A percentile compares a stretch with the other conserved stretches of the same genome.
phyloP scores from a whole-genome alignment of 768 basidiomycete genomes.

The Multifurca ochricompacta region DNA sequence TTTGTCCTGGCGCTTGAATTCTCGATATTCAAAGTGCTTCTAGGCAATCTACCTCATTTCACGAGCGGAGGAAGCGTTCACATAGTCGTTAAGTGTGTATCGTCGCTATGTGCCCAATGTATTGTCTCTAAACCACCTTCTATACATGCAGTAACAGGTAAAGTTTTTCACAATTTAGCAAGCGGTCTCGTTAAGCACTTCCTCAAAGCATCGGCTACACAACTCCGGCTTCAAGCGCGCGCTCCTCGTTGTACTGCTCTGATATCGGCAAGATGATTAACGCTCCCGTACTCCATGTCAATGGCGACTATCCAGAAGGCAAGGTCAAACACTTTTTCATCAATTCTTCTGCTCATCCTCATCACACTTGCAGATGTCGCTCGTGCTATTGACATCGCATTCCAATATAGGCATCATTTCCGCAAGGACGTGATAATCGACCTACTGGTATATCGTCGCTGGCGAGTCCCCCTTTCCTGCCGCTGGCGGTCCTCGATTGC shows the following conservation, averaged over 20 bases:
- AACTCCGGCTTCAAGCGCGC: conserved; percentile 74
- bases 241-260: conserved; percentile 83
- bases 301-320: conserved; percentile 88
- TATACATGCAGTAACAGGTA: conserved; percentile 27
- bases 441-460: conserved; percentile 80
- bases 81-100: conserved; percentile 78
- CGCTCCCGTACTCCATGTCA: conserved; percentile 83
- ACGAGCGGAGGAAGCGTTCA: conserved; percentile 88
- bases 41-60: conserved; percentile 84
- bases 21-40: neutral
- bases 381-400: conserved; percentile 79
- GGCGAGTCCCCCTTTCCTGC: conserved; percentile 34
- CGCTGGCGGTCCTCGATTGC: too few species aligned
- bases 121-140: conserved; percentile 3
- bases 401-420: conserved; percentile 81
- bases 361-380: conserved; percentile 55
- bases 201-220: conserved; percentile 80
- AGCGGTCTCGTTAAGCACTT: conserved; percentile 28
- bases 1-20: conserved; percentile 9
- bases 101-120: neutral
- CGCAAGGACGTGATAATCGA: conserved; percentile 89
- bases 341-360: neutral
- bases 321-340: conserved; percentile 41
- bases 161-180: neutral
- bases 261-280: conserved; percentile 88